Evolutionary conservation across 345 rosid genomes (phyloP), one percentile per base, ranked within the genome.

Genomic region (Citropsis articulata): DNA sequence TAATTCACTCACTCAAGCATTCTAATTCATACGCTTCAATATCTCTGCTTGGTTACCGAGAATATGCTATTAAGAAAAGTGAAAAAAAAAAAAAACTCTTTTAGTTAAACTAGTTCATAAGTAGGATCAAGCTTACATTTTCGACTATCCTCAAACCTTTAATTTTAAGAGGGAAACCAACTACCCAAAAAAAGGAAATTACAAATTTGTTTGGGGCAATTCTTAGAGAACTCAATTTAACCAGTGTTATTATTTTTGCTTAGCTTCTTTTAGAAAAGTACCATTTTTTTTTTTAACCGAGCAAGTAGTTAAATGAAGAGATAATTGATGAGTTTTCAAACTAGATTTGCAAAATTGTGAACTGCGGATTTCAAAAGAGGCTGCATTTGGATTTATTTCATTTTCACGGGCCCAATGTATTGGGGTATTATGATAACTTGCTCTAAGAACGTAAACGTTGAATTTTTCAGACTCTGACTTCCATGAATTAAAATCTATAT

Each of bases 391-490:
- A 42, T 73, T 14, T 24, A 16, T 8, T 16, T 40, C 21, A 9
- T 30, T 65, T 35, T 68, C 14, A 5, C 30, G 33, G 35, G 28
- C 14, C 22, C n/a, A 35, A 36, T 59, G 36, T 28, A 60, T 36
- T 69, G 3, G 35, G 16, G 14, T 14, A 5, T 12, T 36, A 5
- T 7, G 7, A 73, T 72, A 12, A 33, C 30, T 71, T 30, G 33
- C 66, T 81, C 50, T 59, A 72, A 35, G 33, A 68, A 30, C 73
- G n/a, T 35, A 40, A 3, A 21, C 40, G 65, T 75, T 72, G 71
- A 59, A 80, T 67, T 79, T 30, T 67, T 60, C 45, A 69, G n/a
- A 21, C 24, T 25, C n/a, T 78, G 60, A 53, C 50, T 80, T 36
- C 22, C 45, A 21, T 56, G 27, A 28, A 36, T 69, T 61, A 50